Evolutionary conservation across 345 rosid genomes (phyloP).

Genomic region (Euclidium syriacum): DNA sequence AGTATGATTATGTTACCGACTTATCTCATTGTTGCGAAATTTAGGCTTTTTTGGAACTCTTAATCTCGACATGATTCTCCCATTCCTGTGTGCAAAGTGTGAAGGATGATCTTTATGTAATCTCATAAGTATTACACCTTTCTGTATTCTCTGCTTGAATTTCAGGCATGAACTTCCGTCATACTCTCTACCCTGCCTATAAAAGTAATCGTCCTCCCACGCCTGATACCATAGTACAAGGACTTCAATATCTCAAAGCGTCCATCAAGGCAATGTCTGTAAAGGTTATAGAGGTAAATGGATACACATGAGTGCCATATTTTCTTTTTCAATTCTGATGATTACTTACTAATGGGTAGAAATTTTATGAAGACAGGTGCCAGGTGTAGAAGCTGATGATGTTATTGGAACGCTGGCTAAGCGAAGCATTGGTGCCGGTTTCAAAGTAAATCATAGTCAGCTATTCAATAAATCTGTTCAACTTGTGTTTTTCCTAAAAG

Average conservation of each 20-base stretch:
- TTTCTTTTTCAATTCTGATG: constrained; percentile 4
- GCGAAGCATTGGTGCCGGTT: constrained; percentile 78
- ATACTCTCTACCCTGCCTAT: constrained; percentile 74
- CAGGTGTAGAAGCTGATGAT: constrained; percentile 99
- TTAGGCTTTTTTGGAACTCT: background rate
- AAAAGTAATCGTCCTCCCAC: constrained; percentile 94
- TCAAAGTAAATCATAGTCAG: constrained; percentile 47
- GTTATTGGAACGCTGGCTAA: constrained; percentile 91
- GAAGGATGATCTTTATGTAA: background rate
- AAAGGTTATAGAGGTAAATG: constrained; percentile 87
- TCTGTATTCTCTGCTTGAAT: constrained; percentile 1
- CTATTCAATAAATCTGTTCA: background rate
- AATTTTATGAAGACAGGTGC: constrained; percentile 52
- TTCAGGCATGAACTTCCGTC: constrained; percentile 81
- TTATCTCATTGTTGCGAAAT: background rate
- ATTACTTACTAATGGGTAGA: constrained; percentile 26
- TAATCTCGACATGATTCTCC: background rate
- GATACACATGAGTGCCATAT: background rate
- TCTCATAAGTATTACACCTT: background rate
- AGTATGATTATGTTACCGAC: background rate
- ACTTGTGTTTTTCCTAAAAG: background rate
- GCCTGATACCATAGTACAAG: constrained; percentile 94
- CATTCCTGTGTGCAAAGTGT: constrained; percentile 1
- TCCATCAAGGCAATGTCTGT: constrained; percentile 93
- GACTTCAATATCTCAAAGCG: constrained; percentile 92